Evolutionary conservation across 2,329 filamentous ascomycete genomes (phyloP).

Genomic region (Dothistroma septosporum): DNA sequence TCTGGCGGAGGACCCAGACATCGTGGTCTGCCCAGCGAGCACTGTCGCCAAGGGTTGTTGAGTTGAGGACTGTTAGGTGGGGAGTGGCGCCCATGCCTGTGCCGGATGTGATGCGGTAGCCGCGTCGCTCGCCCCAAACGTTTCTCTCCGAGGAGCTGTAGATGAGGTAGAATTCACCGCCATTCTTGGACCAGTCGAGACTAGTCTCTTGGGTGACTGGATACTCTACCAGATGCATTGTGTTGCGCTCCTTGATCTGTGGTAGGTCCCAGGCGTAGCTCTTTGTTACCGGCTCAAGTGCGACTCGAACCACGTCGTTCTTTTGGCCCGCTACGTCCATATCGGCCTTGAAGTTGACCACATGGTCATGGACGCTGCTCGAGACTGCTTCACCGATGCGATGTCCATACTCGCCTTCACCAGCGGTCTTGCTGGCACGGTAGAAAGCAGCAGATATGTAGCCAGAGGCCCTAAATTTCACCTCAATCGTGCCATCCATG

Average conservation of each 20-base stretch:
- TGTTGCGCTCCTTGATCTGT: slow-evolving; percentile 28
- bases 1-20: slow-evolving; percentile 48
- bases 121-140: slow-evolving; percentile 41
- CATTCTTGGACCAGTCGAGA: slow-evolving; percentile 39
- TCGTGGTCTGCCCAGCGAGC: slow-evolving; percentile 51
- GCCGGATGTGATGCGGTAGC: slow-evolving; percentile 42
- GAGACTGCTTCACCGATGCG: slow-evolving; percentile 38
- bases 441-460: slow-evolving; percentile 53
- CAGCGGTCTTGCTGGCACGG: slow-evolving; percentile 37
- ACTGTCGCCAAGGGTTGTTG: slow-evolving; percentile 44
- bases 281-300: slow-evolving; percentile 32
- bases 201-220: slow-evolving; percentile 26
- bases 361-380: slow-evolving; percentile 38
- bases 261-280: slow-evolving; percentile 31
- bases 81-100: slow-evolving; percentile 36
- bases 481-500: slow-evolving; percentile 50
- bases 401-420: slow-evolving; percentile 39
- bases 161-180: slow-evolving; percentile 40
- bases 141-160: slow-evolving; percentile 38
- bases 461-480: slow-evolving; percentile 52
- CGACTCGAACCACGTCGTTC: slow-evolving; percentile 36
- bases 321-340: slow-evolving; percentile 36
- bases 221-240: slow-evolving; percentile 32
- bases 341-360: slow-evolving; percentile 42
- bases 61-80: slow-evolving; percentile 50